phyloP scores from a whole-genome alignment of 306 rosid species.

The Cicer chorassanicum region DNA sequence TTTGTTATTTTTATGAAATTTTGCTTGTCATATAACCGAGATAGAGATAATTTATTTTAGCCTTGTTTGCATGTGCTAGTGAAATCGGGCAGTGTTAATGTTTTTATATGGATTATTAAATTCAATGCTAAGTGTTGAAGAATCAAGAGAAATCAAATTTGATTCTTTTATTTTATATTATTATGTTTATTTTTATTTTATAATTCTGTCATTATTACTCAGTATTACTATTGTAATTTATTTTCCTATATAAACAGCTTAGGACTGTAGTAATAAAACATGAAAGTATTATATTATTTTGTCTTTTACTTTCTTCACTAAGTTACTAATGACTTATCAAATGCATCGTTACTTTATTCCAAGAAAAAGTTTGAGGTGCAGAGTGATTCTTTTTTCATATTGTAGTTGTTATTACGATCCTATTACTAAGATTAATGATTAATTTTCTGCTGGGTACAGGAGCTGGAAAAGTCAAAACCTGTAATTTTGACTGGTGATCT shows the following conservation, averaged over 20 bases:
- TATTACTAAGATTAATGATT: constrained; percentile 25
- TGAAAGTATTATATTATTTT: too few species aligned
- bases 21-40: constrained; percentile 16
- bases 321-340: neutral
- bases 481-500: constrained; percentile 94
- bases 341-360: constrained; percentile 11
- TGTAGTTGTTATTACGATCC: neutral
- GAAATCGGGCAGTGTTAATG: neutral
- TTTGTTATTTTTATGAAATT: constrained; percentile 15
- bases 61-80: constrained; percentile 9
- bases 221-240: too few species aligned
- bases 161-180: too few species aligned
- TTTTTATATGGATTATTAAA: neutral
- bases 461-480: constrained; percentile 90
- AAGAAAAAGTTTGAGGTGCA: constrained; percentile 1
- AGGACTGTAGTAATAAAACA: too few species aligned
- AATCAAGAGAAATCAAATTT: too few species aligned
- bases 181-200: too few species aligned
- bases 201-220: too few species aligned
- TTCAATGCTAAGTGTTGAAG: neutral
- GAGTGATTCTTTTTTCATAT: neutral
- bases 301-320: too few species aligned
- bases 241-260: too few species aligned
- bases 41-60: neutral
- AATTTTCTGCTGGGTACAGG: constrained; percentile 60